Base-by-base conservation (phyloP, 768 basidiomycete genomes). In the Lentinula guzmanii region DNA sequence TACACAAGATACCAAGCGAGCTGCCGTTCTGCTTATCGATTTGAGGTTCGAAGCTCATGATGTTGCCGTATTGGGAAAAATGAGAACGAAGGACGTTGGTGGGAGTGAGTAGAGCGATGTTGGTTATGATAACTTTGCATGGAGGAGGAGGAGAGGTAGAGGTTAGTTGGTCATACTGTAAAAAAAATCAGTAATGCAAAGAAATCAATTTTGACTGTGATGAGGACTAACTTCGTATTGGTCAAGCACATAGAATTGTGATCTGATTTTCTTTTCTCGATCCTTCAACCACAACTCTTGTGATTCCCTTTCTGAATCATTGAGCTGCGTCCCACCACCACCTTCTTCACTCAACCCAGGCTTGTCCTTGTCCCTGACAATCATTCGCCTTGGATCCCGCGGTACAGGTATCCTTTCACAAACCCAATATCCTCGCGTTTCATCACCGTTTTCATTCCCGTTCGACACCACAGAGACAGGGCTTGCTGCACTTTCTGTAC, bases 11-110 rank as follows among this genome's bases (percentile, higher is more conserved):
- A 2, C 95, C 95, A 1, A 97, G 81, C 1, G 88, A 83, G 53
- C 84, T 87, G 3, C 94, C 95, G n/a, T 86, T 92, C 55, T 81
- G 79, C 61, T 82, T 80, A 73, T 96, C 90, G 62, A 90, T 83
- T 67, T 93, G 90, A 10, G 86, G 81, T 61, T 95, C 91, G 61
- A 92, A 86, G 3, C 85, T 80, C 5, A 75, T 60, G 61, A 95
- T 76, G 15, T 75, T 69, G 1, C 93, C 95, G 68, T 89, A 79
- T 8, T 74, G 63, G 5, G 78, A 69, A 68, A 96, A 88, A 68
- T 89, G 83, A 3, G 82, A 79, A 24, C 85, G 82, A 58, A 97
- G 83, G 42, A 82, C 76, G 37, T 80, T 74, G 46, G 81, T 82
- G 1, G 91, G 83, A 2, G 88, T 89, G 31, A 97, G 75, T 0